phyloP scores from a whole-genome alignment of 1,139 yeast genomes.

The Hemisphaericaspora xylofermentans region DNA sequence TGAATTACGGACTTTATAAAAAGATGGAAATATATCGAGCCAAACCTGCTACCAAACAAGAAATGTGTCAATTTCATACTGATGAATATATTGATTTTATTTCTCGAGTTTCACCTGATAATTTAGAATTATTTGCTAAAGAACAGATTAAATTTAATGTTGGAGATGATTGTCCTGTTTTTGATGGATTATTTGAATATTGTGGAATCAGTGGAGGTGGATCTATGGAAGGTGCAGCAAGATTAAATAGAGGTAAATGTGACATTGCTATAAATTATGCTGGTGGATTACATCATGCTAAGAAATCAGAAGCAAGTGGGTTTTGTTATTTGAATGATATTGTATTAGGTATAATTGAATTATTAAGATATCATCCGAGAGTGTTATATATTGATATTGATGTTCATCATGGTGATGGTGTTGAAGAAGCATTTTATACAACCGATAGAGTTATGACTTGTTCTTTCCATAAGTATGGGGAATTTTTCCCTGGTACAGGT shows the following conservation, averaged over 20 bases:
- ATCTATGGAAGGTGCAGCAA: conserved; percentile 95
- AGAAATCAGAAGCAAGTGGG: conserved; percentile 93
- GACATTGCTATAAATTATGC: conserved; percentile 97
- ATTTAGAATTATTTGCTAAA: conserved; percentile 84
- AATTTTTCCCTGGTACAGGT: conserved; percentile 96
- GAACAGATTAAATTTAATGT: conserved; percentile 95
- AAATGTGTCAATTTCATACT: conserved; percentile 97
- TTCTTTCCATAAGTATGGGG: conserved; percentile 95
- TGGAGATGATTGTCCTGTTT: conserved; percentile 96
- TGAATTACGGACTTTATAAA: conserved; percentile 95
- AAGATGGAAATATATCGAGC: conserved; percentile 97
- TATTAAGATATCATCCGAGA: conserved; percentile 87
- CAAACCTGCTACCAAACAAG: conserved; percentile 97
- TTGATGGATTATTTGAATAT: conserved; percentile 93
- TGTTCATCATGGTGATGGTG: conserved; percentile 98
- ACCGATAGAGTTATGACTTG: conserved; percentile 98
- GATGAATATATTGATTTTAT: conserved; percentile 95
- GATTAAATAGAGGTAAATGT: conserved; percentile 88
- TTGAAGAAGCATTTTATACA: conserved; percentile 94
- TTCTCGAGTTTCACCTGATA: conserved; percentile 92
- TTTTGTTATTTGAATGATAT: conserved; percentile 75
- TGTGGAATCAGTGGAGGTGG: conserved; percentile 96
- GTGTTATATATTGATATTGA: conserved; percentile 96
- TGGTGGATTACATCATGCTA: conserved; percentile 96
- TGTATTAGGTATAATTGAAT: conserved; percentile 86